Conservation (phyloP, 345 rosid species). For the Populus nigra region DNA sequence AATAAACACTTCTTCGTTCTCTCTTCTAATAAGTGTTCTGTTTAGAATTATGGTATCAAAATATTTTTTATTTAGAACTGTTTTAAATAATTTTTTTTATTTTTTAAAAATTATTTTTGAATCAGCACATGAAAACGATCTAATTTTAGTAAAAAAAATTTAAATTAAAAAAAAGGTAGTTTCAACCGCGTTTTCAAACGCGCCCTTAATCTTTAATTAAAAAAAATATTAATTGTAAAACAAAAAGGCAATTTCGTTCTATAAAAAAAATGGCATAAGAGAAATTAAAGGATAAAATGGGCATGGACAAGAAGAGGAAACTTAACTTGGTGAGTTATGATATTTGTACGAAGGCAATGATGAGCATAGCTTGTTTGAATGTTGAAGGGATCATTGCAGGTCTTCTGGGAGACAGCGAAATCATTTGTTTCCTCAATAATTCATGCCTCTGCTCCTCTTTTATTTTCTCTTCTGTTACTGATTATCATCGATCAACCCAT, state of each 20-base stretch:
- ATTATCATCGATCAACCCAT: too few species aligned
- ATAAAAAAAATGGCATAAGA: background rate
- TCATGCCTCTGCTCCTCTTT: background rate
- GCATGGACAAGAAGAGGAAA: background rate
- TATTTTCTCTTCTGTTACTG: background rate
- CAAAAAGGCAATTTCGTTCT: background rate
- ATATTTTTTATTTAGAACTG: rapidly evolving
- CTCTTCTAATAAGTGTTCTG: too few species aligned
- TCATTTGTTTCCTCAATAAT: conserved; percentile 12
- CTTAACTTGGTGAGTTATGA: background rate
- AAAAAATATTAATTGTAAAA: too few species aligned
- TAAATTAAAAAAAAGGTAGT: too few species aligned
- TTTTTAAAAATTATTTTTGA: too few species aligned
- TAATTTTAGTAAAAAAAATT: too few species aligned
- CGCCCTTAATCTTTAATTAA: too few species aligned
- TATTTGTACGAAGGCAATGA: background rate
- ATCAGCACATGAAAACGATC: too few species aligned
- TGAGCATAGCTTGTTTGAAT: background rate
- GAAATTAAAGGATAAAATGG: background rate
- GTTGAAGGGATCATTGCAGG: conserved; percentile 19
- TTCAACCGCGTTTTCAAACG: rapidly evolving
- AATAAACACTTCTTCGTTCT: too few species aligned
- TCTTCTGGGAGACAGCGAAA: conserved; percentile 22
- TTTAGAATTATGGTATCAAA: rapidly evolving
- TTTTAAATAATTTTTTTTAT: too few species aligned